Evolutionary conservation across 2,329 filamentous ascomycete species (phyloP).

Genomic region (Bipolaris bicolor): DNA sequence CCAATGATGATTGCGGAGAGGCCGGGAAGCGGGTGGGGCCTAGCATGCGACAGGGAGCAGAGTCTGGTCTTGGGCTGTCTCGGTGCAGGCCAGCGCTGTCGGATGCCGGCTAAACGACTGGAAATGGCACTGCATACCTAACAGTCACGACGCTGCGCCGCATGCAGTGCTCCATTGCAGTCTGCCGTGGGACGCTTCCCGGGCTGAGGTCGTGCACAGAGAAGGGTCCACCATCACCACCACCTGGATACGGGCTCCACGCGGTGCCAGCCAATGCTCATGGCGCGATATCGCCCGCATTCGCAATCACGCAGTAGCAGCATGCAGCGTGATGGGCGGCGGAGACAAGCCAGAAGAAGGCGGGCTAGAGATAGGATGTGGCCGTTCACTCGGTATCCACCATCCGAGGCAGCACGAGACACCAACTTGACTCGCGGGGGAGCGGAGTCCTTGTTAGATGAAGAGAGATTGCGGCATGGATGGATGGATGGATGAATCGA

Average conservation of each 20-base stretch:
- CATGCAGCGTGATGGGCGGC: constrained; percentile 17
- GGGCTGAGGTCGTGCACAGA: constrained; percentile 22
- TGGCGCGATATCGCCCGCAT: constrained; percentile 14
- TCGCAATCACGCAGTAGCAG: constrained; percentile 15
- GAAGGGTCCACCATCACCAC: constrained; percentile 18
- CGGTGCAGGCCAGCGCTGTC: constrained; percentile 5
- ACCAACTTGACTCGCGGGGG: constrained; percentile 13
- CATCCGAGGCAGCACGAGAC: constrained; percentile 19
- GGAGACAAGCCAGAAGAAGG: constrained; percentile 3
- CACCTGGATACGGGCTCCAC: constrained; percentile 16
- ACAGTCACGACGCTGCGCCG: background rate
- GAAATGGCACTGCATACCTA: background rate
- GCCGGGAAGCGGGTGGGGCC: constrained; percentile 16
- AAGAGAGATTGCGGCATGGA: constrained; percentile 24
- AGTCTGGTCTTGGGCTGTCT: constrained; percentile 6
- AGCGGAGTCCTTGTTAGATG: constrained; percentile 12
- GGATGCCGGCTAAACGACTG: constrained; percentile 15
- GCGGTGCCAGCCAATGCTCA: constrained; percentile 15
- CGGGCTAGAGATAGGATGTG: constrained; percentile 19
- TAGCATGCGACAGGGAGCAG: constrained; percentile 14
- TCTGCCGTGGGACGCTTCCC: constrained; percentile 20
- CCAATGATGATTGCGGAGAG: constrained; percentile 21
- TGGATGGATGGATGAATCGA: background rate
- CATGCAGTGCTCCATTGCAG: background rate
- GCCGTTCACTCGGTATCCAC: constrained; percentile 7